A percentile compares a stretch with the other conserved stretches of the same genome.
phyloP scores from a whole-genome alignment of 1,284 basidiomycete species.

The Ustilago cynodontis region DNA sequence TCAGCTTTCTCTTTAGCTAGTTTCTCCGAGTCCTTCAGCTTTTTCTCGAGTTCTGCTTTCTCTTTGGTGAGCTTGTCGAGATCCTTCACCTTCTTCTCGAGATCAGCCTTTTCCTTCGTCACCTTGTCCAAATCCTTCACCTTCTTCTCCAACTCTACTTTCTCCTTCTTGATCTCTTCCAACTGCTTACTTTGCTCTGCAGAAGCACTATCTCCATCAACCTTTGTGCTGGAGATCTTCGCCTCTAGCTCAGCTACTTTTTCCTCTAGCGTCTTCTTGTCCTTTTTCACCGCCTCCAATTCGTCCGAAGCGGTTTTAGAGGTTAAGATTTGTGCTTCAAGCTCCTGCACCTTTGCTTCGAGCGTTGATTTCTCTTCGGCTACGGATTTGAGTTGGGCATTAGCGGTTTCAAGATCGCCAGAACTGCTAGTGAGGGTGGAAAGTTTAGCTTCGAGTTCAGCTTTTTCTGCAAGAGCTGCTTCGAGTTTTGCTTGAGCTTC shows the following conservation, averaged over 20 bases:
- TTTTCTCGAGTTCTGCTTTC: constrained; percentile 27
- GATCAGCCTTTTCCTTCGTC: constrained; percentile 83
- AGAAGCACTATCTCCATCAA: constrained; percentile 72
- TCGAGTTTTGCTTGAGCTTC: constrained; percentile 23
- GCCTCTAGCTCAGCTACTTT: constrained; percentile 19
- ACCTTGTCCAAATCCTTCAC: constrained; percentile 78
- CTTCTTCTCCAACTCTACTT: constrained; percentile 24
- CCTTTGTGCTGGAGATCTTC: constrained; percentile 1
- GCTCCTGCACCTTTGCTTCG: neutral
- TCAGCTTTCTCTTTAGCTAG: constrained; percentile 16
- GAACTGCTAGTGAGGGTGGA: neutral
- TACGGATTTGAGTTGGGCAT: neutral
- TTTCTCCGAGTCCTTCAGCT: constrained; percentile 12
- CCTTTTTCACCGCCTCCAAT: no score
- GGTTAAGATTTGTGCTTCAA: no score
- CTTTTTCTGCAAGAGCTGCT: constrained; percentile 6
- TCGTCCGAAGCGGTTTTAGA: no score
- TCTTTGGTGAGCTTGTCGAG: constrained; percentile 35
- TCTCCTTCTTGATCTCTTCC: constrained; percentile 5
- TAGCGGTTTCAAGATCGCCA: constrained; percentile 17
- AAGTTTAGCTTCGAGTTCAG: constrained; percentile 13
- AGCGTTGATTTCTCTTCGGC: no score
- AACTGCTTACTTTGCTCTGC: constrained; percentile 77
- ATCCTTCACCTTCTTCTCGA: constrained; percentile 36
- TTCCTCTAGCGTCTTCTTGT: constrained; percentile 4